These are phyloP conservation scores for Vickermania ingenoplastis DNA, from an alignment of 208 protist genomes.

Conservation along the genomic window DNA sequence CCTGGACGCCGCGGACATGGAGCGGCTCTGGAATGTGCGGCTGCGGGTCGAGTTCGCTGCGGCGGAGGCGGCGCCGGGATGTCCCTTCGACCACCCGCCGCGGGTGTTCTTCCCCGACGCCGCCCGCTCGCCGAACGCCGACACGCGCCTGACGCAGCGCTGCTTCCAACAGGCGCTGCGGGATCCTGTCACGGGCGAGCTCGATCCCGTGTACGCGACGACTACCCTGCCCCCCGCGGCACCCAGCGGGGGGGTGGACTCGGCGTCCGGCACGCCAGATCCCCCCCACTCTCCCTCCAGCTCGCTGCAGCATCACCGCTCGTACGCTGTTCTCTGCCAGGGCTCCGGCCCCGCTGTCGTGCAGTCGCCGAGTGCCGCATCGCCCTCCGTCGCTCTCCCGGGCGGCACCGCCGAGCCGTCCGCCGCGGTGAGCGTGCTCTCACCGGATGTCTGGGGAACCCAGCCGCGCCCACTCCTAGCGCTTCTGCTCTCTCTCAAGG, in stretches of 20 bases:
- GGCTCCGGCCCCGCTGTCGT: not conserved
- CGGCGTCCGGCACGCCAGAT: not conserved
- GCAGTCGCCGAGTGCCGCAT: not conserved
- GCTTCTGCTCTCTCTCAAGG: not conserved
- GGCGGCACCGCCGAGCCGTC: not conserved
- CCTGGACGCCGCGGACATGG: conserved; percentile 9
- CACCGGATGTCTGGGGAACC: not conserved
- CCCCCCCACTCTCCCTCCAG: not conserved
- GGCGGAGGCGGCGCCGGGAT: not conserved
- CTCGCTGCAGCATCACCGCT: not conserved
- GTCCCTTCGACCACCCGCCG: not conserved
- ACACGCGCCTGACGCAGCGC: not conserved
- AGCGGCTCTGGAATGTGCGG: conserved; percentile 7
- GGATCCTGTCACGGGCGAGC: not conserved
- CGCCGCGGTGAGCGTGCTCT: not conserved
- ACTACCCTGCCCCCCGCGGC: not conserved
- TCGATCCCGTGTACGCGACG: not conserved
- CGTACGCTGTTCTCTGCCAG: not conserved
- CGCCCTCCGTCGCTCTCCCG: not conserved
- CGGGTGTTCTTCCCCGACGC: conserved; percentile 2
- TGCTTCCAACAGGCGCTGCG: not conserved
- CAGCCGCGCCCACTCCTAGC: not conserved
- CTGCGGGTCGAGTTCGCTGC: conserved; percentile 4
- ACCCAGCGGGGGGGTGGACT: too few species aligned
- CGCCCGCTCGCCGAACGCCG: not conserved